Base-by-base conservation (phyloP, 352 stramenopile genomes). In the Globisporangium cystogenes region DNA sequence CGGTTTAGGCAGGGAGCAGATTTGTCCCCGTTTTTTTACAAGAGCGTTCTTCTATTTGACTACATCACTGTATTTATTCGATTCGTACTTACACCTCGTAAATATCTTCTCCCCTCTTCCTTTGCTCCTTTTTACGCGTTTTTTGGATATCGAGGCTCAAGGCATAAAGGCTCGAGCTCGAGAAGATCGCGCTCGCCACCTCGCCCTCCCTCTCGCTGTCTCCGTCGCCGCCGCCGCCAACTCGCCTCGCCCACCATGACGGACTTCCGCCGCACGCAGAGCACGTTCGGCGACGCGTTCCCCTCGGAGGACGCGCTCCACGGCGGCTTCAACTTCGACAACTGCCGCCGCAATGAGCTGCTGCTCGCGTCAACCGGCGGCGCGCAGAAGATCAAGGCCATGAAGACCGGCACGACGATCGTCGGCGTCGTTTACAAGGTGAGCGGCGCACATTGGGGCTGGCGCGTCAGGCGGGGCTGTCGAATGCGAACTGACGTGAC, bases 371-470 rank as follows among this genome's bases (percentile, higher is more conserved):
- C 81, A 36, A 5, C 18, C 43, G 37, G 39, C 20, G 72, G 84
- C 57, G 72, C 62, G 47, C 71, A 76, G 47, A 76, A 76, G 64
- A 70, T 86, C 55, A 93, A 89, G 69, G 72, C 66, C 54, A 88
- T 63, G 59, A 99, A 98, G 80, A 99, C 96, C 3, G 96, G 96
- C 44, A 99, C 96, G 11, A 99, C 95, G 49, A 99, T 99, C 67
- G 79, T 93, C 46, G 96, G 94, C 55, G 76, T 98, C 48, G 85
- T 98, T n/a, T 99, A 93, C 81, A 96, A 98, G 68, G 59, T 74
- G 11, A 12, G 53, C 21, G n/a, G n/a, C n/a, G n/a, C n/a, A n/a
- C n/a, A n/a, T n/a, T n/a, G n/a, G n/a, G n/a, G n/a, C n/a, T n/a
- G n/a, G n/a, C n/a, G n/a, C n/a, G n/a, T n/a, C n/a, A n/a, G n/a